These are phyloP conservation scores for Amniculicola lignicola DNA, from an alignment of 495 filamentous ascomycete genomes.

Conservation along the genomic window DNA sequence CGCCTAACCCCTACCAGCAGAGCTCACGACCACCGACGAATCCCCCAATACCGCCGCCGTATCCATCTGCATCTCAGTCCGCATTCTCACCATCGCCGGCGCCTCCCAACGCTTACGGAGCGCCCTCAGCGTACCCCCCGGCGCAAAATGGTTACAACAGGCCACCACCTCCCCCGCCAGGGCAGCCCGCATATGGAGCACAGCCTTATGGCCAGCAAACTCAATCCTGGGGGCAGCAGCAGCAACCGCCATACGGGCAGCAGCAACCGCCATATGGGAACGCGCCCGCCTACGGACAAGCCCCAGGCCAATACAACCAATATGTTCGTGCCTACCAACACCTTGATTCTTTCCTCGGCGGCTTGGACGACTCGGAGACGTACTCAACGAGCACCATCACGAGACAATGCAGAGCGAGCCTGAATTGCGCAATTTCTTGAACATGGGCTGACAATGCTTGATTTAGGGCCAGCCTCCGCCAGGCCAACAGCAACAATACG, in stretches of 20 bases:
- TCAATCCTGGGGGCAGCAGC: slow-evolving; percentile 13
- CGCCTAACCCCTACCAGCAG: slow-evolving; percentile 27
- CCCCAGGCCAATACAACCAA: slow-evolving; percentile 5
- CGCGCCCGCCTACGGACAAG: slow-evolving; percentile 25
- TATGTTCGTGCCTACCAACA: slow-evolving; percentile 9
- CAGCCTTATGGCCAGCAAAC: slow-evolving; percentile 19
- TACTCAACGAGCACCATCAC: background rate
- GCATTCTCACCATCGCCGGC: background rate
- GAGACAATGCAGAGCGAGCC: background rate
- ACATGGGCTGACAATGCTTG: background rate
- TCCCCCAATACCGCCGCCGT: slow-evolving; percentile 16
- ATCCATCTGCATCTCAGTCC: slow-evolving; percentile 18
- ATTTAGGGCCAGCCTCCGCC: slow-evolving; percentile 15
- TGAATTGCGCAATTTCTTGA: background rate
- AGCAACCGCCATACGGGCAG: no score
- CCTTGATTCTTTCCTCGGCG: background rate
- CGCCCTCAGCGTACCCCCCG: slow-evolving; percentile 25
- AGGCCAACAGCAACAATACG: slow-evolving; percentile 20
- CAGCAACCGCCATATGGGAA: slow-evolving; percentile 13
- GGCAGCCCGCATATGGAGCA: slow-evolving; percentile 3
- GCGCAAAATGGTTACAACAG: slow-evolving; percentile 26
- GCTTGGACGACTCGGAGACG: background rate
- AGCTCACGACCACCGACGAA: slow-evolving; percentile 26
- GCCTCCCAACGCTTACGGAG: slow-evolving; percentile 4
- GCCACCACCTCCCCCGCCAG: slow-evolving; percentile 27